A percentile compares a stretch with the other conserved stretches of the same genome.
Evolutionary conservation across 2,329 filamentous ascomycete species (phyloP).

Genomic region (Esteya vermicola): DNA sequence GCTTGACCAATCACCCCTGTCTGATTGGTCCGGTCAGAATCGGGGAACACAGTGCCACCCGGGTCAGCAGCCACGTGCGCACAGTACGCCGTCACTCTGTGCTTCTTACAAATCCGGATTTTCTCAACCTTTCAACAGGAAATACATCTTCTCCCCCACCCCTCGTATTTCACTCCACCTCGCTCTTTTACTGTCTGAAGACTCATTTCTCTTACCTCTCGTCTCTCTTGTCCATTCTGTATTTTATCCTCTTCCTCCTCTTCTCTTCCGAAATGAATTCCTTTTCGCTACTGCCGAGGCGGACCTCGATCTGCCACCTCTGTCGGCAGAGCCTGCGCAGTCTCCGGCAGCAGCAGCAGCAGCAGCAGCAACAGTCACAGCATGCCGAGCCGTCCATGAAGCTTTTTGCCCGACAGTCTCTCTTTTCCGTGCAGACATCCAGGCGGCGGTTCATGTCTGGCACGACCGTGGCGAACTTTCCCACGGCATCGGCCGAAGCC

Average conservation of each 20-base stretch:
- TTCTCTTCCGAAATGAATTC: conserved; percentile 24
- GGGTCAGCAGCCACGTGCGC: too few species aligned
- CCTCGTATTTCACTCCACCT: neutral
- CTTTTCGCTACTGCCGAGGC: conserved; percentile 18
- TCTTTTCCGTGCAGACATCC: too few species aligned
- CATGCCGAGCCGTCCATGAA: conserved; percentile 11
- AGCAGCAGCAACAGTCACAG: conserved; percentile 18
- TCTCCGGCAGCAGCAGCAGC: conserved; percentile 21
- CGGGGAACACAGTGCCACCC: conserved; percentile 8
- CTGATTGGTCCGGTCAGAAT: conserved; percentile 15
- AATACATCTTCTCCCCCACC: neutral
- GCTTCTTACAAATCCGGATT: conserved; percentile 3
- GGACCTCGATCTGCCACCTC: conserved; percentile 24
- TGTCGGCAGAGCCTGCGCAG: conserved; percentile 25
- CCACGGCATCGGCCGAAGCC: conserved; percentile 1
- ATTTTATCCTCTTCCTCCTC: too few species aligned
- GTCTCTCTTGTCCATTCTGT: too few species aligned
- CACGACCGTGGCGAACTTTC: conserved; percentile 31
- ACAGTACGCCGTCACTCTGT: conserved; percentile 7
- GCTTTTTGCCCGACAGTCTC: conserved; percentile 8
- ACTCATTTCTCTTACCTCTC: too few species aligned
- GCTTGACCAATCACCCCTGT: conserved; percentile 15
- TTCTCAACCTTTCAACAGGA: neutral
- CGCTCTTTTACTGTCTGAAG: neutral
- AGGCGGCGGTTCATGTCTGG: conserved; percentile 25